Evolutionary conservation across 1,284 basidiomycete genomes (phyloP).

Genomic region (Malassezia arunalokei): DNA sequence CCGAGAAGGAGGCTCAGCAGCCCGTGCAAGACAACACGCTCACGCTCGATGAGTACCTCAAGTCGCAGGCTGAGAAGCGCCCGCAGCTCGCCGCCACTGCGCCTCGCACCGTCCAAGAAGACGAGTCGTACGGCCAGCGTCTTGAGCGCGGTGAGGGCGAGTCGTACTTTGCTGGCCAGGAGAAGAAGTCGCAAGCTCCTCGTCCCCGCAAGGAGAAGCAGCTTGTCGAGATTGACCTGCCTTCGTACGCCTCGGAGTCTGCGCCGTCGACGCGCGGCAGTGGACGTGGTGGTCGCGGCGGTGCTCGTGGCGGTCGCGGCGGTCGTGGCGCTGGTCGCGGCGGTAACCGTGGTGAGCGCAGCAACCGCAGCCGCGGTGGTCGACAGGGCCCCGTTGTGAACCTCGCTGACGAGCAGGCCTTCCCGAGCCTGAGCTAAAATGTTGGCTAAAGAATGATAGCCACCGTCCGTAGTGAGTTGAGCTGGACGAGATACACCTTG

Average conservation of each 20-base stretch:
- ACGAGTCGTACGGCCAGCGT: slow-evolving; percentile 32
- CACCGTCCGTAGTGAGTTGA: too few species aligned
- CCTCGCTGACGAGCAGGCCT: slow-evolving; percentile 41
- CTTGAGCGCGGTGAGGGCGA: slow-evolving; percentile 31
- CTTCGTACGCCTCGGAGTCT: slow-evolving; percentile 29
- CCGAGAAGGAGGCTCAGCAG: slow-evolving; percentile 23
- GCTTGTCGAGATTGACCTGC: slow-evolving; percentile 35
- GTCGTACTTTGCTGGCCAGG: slow-evolving; percentile 35
- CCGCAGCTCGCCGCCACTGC: slow-evolving; percentile 30
- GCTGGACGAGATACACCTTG: too few species aligned
- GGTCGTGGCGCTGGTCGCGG: slow-evolving; percentile 27
- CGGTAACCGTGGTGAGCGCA: slow-evolving; percentile 23
- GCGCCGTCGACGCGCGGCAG: not conserved
- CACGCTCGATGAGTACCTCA: slow-evolving; percentile 65
- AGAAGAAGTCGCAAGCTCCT: slow-evolving; percentile 24
- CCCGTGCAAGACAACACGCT: slow-evolving; percentile 90
- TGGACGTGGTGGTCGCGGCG: slow-evolving; percentile 17
- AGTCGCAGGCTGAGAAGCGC: slow-evolving; percentile 54
- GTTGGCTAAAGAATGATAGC: too few species aligned
- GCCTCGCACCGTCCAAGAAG: slow-evolving; percentile 26
- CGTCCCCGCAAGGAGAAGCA: slow-evolving; percentile 35
- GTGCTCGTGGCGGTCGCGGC: slow-evolving; percentile 26
- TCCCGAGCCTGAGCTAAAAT: slow-evolving; percentile 22
- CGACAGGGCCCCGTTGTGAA: slow-evolving; percentile 56
- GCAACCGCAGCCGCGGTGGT: slow-evolving; percentile 50